phyloP scores from a whole-genome alignment of 169 alveolate species.

The Eimeria tenella region DNA sequence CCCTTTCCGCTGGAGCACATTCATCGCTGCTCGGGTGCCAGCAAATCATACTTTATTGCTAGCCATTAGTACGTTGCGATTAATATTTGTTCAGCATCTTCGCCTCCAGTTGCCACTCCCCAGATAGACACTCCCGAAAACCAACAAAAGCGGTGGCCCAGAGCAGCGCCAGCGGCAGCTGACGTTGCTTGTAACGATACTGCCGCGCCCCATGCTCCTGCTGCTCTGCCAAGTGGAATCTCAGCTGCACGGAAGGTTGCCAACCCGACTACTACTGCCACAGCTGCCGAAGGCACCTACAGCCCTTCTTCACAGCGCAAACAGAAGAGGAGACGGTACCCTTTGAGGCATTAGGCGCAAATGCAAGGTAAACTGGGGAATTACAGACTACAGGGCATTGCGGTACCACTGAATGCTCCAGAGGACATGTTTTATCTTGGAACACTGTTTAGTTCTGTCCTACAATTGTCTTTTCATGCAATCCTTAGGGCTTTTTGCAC shows the following conservation, averaged over 20 bases:
- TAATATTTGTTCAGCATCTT: constrained; percentile 23
- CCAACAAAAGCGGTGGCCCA: not conserved
- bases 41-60: not conserved
- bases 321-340: constrained; percentile 36
- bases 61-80: not conserved
- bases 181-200: not conserved
- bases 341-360: constrained; percentile 2
- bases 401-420: not conserved
- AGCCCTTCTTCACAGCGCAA: constrained; percentile 37
- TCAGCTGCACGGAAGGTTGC: not conserved
- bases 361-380: not conserved
- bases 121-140: constrained; percentile 1
- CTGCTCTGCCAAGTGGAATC: not conserved
- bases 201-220: constrained; percentile 20
- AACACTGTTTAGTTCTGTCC: not conserved
- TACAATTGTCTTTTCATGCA: too few relatives aligned
- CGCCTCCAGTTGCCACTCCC: constrained; percentile 31
- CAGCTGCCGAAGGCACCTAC: not conserved
- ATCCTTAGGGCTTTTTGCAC: too few relatives aligned
- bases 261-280: constrained; percentile 16
- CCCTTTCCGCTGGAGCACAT: not conserved
- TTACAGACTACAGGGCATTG: not conserved
- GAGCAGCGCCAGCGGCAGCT: not conserved
- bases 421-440: not conserved
- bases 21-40: not conserved